phyloP scores from a whole-genome alignment of 2,329 filamentous ascomycete species.

The Alternaria conjuncta region DNA sequence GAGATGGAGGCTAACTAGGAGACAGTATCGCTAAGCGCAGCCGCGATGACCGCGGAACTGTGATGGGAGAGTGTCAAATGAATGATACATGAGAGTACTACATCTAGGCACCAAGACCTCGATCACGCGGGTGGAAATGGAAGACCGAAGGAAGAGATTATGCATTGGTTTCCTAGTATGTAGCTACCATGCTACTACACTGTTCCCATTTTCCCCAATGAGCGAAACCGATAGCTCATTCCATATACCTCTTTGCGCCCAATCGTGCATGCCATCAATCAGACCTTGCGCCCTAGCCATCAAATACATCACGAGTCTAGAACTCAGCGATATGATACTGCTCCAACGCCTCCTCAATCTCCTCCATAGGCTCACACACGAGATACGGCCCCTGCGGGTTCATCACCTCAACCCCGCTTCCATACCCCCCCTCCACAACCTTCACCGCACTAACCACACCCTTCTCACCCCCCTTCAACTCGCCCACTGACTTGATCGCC shows the following conservation, averaged over 20 bases:
- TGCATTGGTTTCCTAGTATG: not conserved
- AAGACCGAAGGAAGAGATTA: not conserved
- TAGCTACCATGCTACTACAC: not conserved
- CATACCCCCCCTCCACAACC: not conserved
- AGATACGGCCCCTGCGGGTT: slow-evolving; percentile 24
- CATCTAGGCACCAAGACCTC: not conserved
- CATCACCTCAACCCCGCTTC: not conserved
- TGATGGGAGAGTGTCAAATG: not conserved
- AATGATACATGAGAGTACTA: not conserved
- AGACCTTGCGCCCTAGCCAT: not conserved
- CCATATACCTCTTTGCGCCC: not conserved
- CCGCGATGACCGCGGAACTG: not conserved
- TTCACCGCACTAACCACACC: not conserved
- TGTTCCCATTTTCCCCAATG: not conserved
- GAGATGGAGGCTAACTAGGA: not conserved
- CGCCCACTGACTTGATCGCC: slow-evolving; percentile 33
- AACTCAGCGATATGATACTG: not conserved
- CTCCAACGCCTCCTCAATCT: slow-evolving; percentile 22
- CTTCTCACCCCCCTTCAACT: slow-evolving; percentile 19
- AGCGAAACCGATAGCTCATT: not conserved
- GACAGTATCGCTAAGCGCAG: not conserved
- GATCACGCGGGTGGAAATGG: not conserved
- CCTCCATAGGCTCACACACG: slow-evolving; percentile 22
- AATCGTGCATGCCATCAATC: not conserved
- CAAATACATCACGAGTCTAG: not conserved